Base-by-base conservation (phyloP, 2,329 filamentous ascomycete genomes). In the Huntiella moniliformis region DNA sequence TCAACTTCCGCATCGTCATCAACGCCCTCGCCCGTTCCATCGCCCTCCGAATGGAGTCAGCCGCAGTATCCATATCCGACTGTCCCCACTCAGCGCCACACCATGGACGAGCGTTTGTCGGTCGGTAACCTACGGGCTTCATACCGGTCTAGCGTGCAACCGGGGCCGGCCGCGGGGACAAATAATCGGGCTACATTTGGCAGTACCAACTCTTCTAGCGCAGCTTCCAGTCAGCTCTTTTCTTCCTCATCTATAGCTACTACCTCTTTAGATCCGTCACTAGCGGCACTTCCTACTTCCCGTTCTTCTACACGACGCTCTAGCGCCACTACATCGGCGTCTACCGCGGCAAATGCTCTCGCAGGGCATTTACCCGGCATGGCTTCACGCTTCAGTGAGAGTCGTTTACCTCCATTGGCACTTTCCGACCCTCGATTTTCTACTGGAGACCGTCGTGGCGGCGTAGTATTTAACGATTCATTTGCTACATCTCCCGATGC, bases 401-500 rank as follows among this genome's bases (percentile, higher is more conserved):
- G 22, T 3, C 22, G 22, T 28, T 8, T 13, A 28, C 36, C 38
- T 41, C 40, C 12, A n/a, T 42, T 35, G 15, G n/a, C 10, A 16
- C 12, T 35, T 33, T 16, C 15, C 10, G 28, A 34, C 34, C 40
- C n/a, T 8, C 13, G 13, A 17, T 35, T 11, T 34, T 4, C 40
- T 13, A 10, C 28, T n/a, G 40, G 34, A 13, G 61, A 60, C 28
- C 60, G 73, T 47, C 65, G 74, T 34, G 71, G 74, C 54, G 74
- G 74, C 49, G 63, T 77, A 39, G 70, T 78, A 38, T 79, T 79
- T 54, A 66, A 73, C 51, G 74, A 78, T 47, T 58, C 65, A 22
- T 68, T 70, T 52, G 61, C 63, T 46, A 67, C 67, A 43, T 65
- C 71, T 8, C 64, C 68, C 50, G 70, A 73, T 45, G 65, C 63